These are phyloP conservation scores for Blumeriella jaapii DNA, from an alignment of 2,329 filamentous ascomycete species.

Conservation along the genomic window DNA sequence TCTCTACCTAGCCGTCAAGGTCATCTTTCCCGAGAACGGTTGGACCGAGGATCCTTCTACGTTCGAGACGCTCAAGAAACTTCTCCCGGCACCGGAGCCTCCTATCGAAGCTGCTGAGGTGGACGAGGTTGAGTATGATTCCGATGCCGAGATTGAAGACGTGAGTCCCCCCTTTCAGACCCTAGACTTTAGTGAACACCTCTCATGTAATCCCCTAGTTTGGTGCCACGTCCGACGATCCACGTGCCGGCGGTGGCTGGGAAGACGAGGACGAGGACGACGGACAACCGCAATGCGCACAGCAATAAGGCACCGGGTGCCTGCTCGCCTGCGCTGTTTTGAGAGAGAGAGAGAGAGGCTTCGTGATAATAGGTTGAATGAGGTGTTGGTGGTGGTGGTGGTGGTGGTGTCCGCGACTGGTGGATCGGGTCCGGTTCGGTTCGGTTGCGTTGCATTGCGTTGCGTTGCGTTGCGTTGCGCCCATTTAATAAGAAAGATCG, in stretches of 20 bases:
- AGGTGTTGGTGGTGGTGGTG: no score
- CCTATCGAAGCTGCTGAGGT: conserved; percentile 55
- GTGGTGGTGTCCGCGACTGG: no score
- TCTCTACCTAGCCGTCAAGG: conserved; percentile 73
- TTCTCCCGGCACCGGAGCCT: conserved; percentile 54
- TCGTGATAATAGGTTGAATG: no score
- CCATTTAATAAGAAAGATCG: no score
- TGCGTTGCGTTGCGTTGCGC: no score
- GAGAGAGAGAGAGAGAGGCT: no score
- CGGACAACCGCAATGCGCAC: conserved; percentile 51
- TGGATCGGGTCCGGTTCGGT: no score
- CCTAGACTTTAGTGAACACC: conserved; percentile 1
- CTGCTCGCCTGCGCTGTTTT: no score
- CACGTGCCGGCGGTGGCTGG: conserved; percentile 53
- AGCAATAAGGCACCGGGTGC: no score
- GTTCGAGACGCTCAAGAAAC: conserved; percentile 58
- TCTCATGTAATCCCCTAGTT: conserved; percentile 38
- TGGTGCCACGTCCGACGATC: conserved; percentile 60
- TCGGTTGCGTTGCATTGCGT: no score
- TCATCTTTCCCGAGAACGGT: conserved; percentile 79
- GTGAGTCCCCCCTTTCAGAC: conserved; percentile 33
- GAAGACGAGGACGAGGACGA: conserved; percentile 56
- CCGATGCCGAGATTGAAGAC: conserved; percentile 72
- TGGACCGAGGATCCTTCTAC: conserved; percentile 67
- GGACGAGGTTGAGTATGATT: conserved; percentile 81